Percentiles rank a stretch among this genome's conserved stretches.
Conservation (phyloP, 352 stramenopile species). For the Globisporangium uncinulatum region DNA sequence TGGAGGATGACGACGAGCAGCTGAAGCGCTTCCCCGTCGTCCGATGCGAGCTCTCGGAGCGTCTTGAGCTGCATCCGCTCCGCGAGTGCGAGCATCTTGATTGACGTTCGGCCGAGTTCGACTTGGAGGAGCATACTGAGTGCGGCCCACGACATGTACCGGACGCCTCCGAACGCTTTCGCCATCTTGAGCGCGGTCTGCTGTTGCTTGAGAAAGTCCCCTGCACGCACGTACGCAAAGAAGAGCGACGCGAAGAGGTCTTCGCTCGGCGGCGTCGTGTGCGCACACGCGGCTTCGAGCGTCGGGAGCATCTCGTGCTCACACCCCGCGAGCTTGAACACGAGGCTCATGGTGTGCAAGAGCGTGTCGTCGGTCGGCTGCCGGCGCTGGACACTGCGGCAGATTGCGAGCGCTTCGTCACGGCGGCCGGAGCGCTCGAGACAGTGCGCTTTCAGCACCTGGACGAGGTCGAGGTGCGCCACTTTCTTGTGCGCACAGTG, state of each 20-base stretch:
- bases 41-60: conserved; percentile 42
- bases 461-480: conserved; percentile 68
- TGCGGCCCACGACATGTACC: conserved; percentile 80
- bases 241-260: conserved; percentile 75
- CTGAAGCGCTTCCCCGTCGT: conserved; percentile 68
- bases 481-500: conserved; percentile 78
- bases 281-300: conserved; percentile 63
- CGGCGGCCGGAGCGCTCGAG: conserved; percentile 66
- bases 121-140: conserved; percentile 84
- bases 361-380: conserved; percentile 78
- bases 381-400: conserved; percentile 47
- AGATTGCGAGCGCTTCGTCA: conserved; percentile 72
- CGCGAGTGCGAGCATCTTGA: conserved; percentile 71
- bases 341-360: conserved; percentile 80
- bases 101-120: conserved; percentile 46
- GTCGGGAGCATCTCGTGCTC: conserved; percentile 79
- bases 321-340: conserved; percentile 66
- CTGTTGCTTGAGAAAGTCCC: conserved; percentile 82
- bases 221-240: conserved; percentile 49
- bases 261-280: conserved; percentile 43
- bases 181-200: conserved; percentile 86
- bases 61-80: conserved; percentile 82
- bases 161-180: conserved; percentile 63
- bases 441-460: conserved; percentile 82
- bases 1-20: conserved; percentile 70